Base-by-base conservation (phyloP, 257 asterid species). In the Penstemon eatonii region DNA sequence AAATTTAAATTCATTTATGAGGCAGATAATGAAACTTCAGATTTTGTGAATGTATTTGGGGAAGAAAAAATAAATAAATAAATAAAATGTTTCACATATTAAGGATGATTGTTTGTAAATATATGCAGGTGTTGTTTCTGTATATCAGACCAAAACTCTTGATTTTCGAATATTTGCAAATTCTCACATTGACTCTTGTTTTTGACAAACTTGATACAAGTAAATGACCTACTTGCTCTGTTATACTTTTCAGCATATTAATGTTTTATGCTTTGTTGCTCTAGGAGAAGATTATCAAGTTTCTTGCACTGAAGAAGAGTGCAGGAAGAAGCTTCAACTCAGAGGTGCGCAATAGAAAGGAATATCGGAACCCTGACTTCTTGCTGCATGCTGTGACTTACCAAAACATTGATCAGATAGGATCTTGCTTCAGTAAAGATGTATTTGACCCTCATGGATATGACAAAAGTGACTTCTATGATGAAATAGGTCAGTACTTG, bases 381-480 rank as follows among this genome's bases (percentile, higher is more conserved):
- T 74, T 94, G 86, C 83, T 90, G 76, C 98, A 91, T 80, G 96
- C 98, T n/a, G 96, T 94, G 78, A 91, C 96, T 53, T 89, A 91
- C 79, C 98, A 87, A 75, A 88, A 85, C 60, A 94, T 94, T 63
- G 96, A 94, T 75, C 95, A 94, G 83, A 87, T 94, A 66, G 98
- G 98, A 63, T 87, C 99, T 60, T 91, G 96, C 86, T 94, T 91
- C 86, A 80, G 74, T 66, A 94, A 86, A 75, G 96, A 94, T 70
- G 96, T 94, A 39, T 94, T 91, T 79, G 96, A 91, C 76, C 98
- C 99, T 50, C 98, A 87, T 81, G 99, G 99, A 83, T 94, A 91
- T 51, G 96, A 87, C 76, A 80, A 78, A 79, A 87, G 89, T 52
- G 98, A 94, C 81, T 94, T 89, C 86, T 94, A 79, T 67, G 96